These are phyloP conservation scores for Hericium alpestre DNA, from an alignment of 768 basidiomycete species.

Conservation along the genomic window DNA sequence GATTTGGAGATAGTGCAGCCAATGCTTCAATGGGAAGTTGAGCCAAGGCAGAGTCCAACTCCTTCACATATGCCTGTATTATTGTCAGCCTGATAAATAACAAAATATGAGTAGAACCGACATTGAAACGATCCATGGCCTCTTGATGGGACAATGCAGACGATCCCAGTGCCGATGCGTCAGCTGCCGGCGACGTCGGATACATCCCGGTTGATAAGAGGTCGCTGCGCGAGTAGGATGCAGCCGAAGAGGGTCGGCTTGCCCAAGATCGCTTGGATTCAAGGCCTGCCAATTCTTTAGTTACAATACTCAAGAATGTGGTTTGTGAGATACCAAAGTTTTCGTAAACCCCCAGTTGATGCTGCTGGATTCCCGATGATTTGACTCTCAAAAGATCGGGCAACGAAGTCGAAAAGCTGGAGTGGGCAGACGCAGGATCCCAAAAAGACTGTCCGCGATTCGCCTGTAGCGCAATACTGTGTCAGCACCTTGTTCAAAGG, in stretches of 20 bases:
- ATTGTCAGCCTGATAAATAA: not conserved
- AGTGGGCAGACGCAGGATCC: constrained; percentile 67
- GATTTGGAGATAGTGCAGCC: constrained; percentile 63
- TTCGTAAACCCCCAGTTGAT: constrained; percentile 86
- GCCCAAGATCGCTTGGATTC: constrained; percentile 46
- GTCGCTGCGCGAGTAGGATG: constrained; percentile 49
- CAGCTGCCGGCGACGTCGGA: constrained; percentile 53
- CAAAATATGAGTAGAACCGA: constrained; percentile 25
- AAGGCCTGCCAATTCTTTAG: constrained; percentile 24
- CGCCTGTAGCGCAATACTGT: constrained; percentile 27
- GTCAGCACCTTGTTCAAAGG: no score
- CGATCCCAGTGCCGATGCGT: constrained; percentile 32
- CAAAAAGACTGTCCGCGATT: constrained; percentile 74
- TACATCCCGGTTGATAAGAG: constrained; percentile 35
- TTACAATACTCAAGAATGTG: not conserved
- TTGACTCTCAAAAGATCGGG: constrained; percentile 88
- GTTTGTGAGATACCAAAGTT: constrained; percentile 61
- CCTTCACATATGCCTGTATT: constrained; percentile 34
- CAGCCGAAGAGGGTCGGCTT: constrained; percentile 64
- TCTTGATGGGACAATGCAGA: constrained; percentile 59
- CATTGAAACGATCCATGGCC: constrained; percentile 80
- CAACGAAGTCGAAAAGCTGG: constrained; percentile 59
- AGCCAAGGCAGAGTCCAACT: constrained; percentile 71
- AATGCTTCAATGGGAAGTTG: constrained; percentile 68
- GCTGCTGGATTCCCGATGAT: constrained; percentile 65